Base-by-base conservation (phyloP, 1,284 basidiomycete species). In the Apiotrichum veenhuisii region DNA sequence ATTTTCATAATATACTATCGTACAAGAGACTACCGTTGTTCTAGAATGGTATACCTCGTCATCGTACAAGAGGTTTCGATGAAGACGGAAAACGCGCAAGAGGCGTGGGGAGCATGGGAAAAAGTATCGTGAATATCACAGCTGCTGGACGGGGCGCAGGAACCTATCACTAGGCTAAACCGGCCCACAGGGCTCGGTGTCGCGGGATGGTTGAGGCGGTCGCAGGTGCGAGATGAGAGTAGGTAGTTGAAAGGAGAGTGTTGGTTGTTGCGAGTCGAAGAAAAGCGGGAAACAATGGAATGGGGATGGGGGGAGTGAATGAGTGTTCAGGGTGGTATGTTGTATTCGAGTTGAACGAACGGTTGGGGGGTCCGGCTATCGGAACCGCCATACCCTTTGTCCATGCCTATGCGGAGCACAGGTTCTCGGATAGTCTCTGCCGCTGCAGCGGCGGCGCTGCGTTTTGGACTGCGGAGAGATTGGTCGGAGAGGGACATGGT, bases 121-220 rank as follows among this genome's bases (percentile, higher is more conserved):
- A 9, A 11, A 22, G 5, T 5, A 10, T 49, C 52, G 37, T 51
- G 27, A 48, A 37, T 48, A 27, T 36, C 54, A 58, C 61, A 59
- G 58, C 42, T 47, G 44, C 54, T 42, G 42, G 59, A 61, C 59
- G 65, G 46, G n/a, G 63, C 67, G 62, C 67, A 72, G 65, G 75
- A 77, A 76, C 76, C 76, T 76, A 77, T 77, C 76, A 67, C 76
- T 75, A 75, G 76, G 76, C 74, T 64, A 57, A 51, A 30, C 52
- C 57, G 45, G 36, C 44, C 34, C 36, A 36, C 33, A 43, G 20
- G 44, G 43, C 52, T 52, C 37, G 37, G 48, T 38, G 26, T 69
- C 62, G 71, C 76, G 76, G 76, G 76, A 77, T 77, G 76, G 75
- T 74, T 77, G 76, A 77, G 76, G 76, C 76, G 76, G 76, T 72